Evolutionary conservation across 495 filamentous ascomycete genomes (phyloP), one percentile per base, ranked within the genome.

Genomic region (Bombardia bombarda): DNA sequence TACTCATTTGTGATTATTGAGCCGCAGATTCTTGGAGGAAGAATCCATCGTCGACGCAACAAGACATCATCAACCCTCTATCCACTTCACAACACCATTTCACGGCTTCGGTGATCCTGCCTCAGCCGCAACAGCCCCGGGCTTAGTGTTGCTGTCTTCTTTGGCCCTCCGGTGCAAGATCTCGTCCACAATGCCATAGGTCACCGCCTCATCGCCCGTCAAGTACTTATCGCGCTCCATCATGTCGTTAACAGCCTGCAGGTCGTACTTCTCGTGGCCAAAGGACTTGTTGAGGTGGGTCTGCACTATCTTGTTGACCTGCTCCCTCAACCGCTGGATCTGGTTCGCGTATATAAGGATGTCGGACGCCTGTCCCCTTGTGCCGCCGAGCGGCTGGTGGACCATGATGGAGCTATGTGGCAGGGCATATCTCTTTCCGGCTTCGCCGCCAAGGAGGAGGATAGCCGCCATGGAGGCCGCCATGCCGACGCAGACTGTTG

Each of bases 161-260:
- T 62, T 58, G 13, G 51, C 53, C 44, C 73, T 70, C 47, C 66
- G 62, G 18, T 63, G 74, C 42, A 98, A 55, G 40, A 98, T 88
- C 63, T 90, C 78, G 70, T 98, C 92, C 22, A 98, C 75, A 53
- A 98, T 82, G 0, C 92, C 92, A 63, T 93, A 72, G 18, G 92
- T 86, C 58, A 87, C 68, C 13, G 92, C 90, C 65, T 96, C 90
- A 31, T 84, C 59, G 3, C 89, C 90, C 39, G 84, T 81, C 78
- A 97, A 79, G 53, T 95, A 95, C 51, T 89, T 87, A 65, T 98
- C 92, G 41, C 92, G 67, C 72, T 98, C 92, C 88, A 98, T 95
- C 57, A 96, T 67, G 65, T 78, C 85, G 73, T 93, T 92, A 58
- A 95, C 80, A 40, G 90, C 87, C 41, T 86, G 79, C 45, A 95